phyloP scores from a whole-genome alignment of 768 basidiomycete genomes.

The Mycena maculata region DNA sequence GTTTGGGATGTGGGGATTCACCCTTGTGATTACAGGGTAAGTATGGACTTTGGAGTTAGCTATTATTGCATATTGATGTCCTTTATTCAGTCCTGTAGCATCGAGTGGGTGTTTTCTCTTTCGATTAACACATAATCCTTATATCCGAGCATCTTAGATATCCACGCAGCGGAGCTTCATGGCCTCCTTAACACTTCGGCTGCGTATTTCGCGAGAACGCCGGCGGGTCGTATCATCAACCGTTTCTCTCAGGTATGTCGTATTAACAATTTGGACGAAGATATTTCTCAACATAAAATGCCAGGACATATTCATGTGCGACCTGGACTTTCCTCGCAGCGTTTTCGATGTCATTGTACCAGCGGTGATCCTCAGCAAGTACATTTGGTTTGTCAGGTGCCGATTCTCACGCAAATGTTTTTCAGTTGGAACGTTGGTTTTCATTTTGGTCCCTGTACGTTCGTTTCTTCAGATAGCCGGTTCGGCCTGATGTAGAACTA shows the following conservation, averaged over 20 bases:
- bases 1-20: conserved; percentile 5
- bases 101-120: no score
- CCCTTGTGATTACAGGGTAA: background rate
- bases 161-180: background rate
- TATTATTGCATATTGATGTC: no score
- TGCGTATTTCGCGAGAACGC: background rate
- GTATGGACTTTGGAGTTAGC: background rate
- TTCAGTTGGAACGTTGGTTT: conserved; percentile 15
- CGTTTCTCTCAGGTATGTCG: conserved; percentile 17
- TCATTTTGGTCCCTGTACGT: conserved; percentile 18
- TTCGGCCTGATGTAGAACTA: background rate
- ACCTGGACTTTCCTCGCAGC: conserved; percentile 12
- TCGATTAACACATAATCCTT: no score
- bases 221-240: conserved; percentile 13
- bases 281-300: background rate
- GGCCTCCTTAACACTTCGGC: background rate
- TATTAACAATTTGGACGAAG: background rate
- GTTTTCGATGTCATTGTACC: conserved; percentile 8
- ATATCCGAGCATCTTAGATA: background rate
- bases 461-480: background rate
- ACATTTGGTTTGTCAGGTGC: no score
- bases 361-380: background rate
- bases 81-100: no score
- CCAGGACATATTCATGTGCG: conserved; percentile 28
- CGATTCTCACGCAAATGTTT: background rate